Conservation (phyloP, 768 basidiomycete species). For the Trametes elegans region DNA sequence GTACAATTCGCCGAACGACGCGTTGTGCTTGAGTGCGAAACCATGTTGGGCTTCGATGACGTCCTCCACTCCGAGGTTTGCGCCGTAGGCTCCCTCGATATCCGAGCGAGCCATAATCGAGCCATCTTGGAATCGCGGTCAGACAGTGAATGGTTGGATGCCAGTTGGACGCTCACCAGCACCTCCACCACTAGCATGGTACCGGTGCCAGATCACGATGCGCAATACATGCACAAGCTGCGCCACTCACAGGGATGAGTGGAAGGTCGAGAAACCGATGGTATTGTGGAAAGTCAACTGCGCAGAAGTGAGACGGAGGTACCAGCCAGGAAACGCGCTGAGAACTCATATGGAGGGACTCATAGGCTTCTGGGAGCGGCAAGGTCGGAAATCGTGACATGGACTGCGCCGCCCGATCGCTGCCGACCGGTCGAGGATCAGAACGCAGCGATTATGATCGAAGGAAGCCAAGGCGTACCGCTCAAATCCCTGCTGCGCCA, state of each 20-base stretch:
- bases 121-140: conserved; percentile 22
- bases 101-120: conserved; percentile 20
- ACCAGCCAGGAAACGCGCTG: too few relatives aligned
- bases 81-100: conserved; percentile 16
- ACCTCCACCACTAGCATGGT: conserved; percentile 16
- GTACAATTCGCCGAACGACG: conserved; percentile 22
- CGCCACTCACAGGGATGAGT: conserved; percentile 4
- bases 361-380: neutral
- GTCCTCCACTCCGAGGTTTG: conserved; percentile 26
- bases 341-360: neutral
- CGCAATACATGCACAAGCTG: conserved; percentile 21
- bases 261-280: conserved; percentile 22
- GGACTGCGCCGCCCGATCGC: too few relatives aligned
- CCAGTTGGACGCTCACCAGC: conserved; percentile 20
- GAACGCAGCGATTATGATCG: too few relatives aligned
- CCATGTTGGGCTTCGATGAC: conserved; percentile 13
- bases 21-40: conserved; percentile 16
- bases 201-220: neutral
- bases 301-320: neutral
- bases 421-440: too few relatives aligned
- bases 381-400: too few relatives aligned
- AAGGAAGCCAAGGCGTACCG: too few relatives aligned
- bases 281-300: conserved; percentile 30
- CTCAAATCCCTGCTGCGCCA: too few relatives aligned
- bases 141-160: neutral